Base-by-base conservation (phyloP, 2,329 filamentous ascomycete genomes). In the Penicillium thymicola region DNA sequence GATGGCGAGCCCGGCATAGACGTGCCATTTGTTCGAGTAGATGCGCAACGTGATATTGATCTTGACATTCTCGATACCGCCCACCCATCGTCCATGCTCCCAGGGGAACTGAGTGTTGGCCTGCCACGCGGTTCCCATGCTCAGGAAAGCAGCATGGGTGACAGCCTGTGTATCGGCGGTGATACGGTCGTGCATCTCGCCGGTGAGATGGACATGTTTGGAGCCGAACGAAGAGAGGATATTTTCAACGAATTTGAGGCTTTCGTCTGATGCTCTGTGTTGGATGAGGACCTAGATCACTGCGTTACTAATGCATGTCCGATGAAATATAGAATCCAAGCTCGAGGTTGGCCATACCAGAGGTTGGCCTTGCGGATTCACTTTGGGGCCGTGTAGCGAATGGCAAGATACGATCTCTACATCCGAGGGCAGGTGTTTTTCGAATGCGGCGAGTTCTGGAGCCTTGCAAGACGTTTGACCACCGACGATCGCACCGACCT, bases 11-110 rank as follows among this genome's bases (percentile, higher is more conserved):
- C 94, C 94, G 21, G 94, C 94, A 74, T 99, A 99, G 56, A 99
- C 94, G 78, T 99, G 95, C 95, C 95, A 99, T 76, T 97, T 99
- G 75, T 97, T 96, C 58, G 89, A 88, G 79, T 97, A 99, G 77
- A 99, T 97, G 66, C 94, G 92, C 64, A 99, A 80, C 65, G 92
- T 97, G 65, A 97, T 87, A 78, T 99, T 99, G 79, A 97, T 96
- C 79, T 99, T 99, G 67, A 97, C 93, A 74, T 99, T 99, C 76
- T 99, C 94, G 68, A 99, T 96, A 51, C 94, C 95, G 57, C 94
- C 94, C 4, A 97, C 86, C 75, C 97, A 99, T 61, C 94, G 91
- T n/a, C 87, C 86, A 45, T 93, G 86, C 68, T 97, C 93, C 94
- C 94, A 99, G 0, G 95, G 94, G 68, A 97, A 99, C 72, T 99